Conservation (phyloP, 495 filamentous ascomycete species). For the Penicillium antarcticum region DNA sequence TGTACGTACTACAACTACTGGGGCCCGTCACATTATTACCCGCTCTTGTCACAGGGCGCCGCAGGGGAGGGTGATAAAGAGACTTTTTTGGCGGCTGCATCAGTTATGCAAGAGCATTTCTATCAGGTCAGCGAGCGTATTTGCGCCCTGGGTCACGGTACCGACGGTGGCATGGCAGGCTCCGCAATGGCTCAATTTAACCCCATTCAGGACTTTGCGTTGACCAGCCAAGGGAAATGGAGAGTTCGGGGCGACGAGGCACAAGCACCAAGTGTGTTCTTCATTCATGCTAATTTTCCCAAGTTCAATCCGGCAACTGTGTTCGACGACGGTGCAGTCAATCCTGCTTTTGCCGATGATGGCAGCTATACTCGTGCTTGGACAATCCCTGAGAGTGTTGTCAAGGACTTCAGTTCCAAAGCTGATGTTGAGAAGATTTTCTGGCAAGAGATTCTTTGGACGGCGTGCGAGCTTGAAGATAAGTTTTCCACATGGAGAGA, state of each 20-base stretch:
- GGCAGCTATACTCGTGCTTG: slow-evolving; percentile 41
- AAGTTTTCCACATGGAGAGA: slow-evolving; percentile 25
- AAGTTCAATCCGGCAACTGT: slow-evolving; percentile 47
- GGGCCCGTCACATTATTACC: slow-evolving; percentile 48
- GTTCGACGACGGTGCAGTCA: slow-evolving; percentile 33
- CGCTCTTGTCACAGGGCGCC: slow-evolving; percentile 45
- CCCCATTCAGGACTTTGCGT: slow-evolving; percentile 29
- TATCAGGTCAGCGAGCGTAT: slow-evolving; percentile 38
- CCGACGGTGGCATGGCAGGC: slow-evolving; percentile 29
- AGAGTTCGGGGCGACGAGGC: slow-evolving; percentile 14
- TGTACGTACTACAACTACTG: slow-evolving; percentile 55
- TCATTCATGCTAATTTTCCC: slow-evolving; percentile 45
- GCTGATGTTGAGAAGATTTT: slow-evolving; percentile 47
- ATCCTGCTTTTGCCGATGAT: slow-evolving; percentile 31
- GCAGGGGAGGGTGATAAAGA: slow-evolving; percentile 56
- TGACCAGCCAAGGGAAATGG: slow-evolving; percentile 17
- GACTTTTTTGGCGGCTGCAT: slow-evolving; percentile 48
- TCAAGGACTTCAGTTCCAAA: slow-evolving; percentile 27
- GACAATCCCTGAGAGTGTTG: slow-evolving; percentile 37
- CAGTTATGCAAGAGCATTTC: slow-evolving; percentile 35
- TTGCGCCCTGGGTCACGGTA: slow-evolving; percentile 23
- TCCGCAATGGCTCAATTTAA: slow-evolving; percentile 40
- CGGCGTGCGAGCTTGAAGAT: slow-evolving; percentile 44
- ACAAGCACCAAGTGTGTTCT: slow-evolving; percentile 28
- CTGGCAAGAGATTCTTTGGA: slow-evolving; percentile 48